A percentile compares a stretch with the other conserved stretches of the same genome.
Conservation (phyloP, 768 basidiomycete species). For the Coprinopsis sp. region DNA sequence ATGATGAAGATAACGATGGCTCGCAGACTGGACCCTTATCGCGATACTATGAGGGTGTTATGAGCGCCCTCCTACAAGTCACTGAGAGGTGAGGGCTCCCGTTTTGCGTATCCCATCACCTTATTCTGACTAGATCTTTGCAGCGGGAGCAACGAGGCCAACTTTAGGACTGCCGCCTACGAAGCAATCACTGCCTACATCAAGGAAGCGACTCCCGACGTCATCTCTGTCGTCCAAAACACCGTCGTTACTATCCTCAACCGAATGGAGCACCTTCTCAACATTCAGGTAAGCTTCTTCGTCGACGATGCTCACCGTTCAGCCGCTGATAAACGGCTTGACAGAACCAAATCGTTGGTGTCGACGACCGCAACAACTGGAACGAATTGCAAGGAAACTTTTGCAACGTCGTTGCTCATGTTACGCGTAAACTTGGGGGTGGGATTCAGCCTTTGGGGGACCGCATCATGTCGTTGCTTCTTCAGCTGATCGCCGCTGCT, state of each 20-base stretch:
- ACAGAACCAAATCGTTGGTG: constrained; percentile 89
- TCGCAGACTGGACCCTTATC: constrained; percentile 64
- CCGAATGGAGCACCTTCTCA: constrained; percentile 85
- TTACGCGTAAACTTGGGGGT: constrained; percentile 77
- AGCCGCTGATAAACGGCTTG: neutral
- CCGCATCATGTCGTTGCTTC: constrained; percentile 89
- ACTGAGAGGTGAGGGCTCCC: constrained; percentile 83
- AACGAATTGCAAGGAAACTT: constrained; percentile 96
- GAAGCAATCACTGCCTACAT: constrained; percentile 90
- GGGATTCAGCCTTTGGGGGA: constrained; percentile 88
- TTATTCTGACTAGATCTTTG: constrained; percentile 11
- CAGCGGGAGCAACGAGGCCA: constrained; percentile 81
- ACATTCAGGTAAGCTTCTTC: constrained; percentile 60
- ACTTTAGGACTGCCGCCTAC: constrained; percentile 93
- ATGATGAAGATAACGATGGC: constrained; percentile 58
- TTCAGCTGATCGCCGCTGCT: constrained; percentile 80
- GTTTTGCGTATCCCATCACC: neutral
- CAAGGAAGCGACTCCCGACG: constrained; percentile 74
- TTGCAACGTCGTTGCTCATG: constrained; percentile 81
- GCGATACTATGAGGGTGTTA: constrained; percentile 84
- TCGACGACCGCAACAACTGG: constrained; percentile 98
- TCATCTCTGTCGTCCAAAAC: constrained; percentile 75
- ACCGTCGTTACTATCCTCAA: constrained; percentile 78
- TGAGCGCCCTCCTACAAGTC: constrained; percentile 76
- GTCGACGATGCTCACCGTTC: neutral